phyloP scores from a whole-genome alignment of 1,284 basidiomycete species.

The Apiotrichum montevideense region DNA sequence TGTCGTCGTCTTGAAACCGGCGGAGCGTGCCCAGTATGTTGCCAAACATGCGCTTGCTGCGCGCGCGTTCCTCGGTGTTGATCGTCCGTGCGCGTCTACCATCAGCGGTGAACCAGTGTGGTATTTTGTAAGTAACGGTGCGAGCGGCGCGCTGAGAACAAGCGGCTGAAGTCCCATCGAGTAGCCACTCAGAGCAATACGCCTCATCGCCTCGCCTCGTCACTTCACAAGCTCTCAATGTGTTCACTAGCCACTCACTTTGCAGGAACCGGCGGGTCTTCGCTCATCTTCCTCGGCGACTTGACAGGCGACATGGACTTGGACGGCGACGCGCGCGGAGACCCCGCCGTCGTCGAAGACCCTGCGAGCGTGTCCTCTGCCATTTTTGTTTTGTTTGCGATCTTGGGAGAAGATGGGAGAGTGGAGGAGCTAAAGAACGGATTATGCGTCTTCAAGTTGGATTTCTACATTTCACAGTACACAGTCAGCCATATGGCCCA shows the following conservation, averaged over 20 bases:
- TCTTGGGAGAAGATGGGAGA: no score
- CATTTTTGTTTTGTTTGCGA: not conserved
- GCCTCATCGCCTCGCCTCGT: no score
- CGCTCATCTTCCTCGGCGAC: not conserved
- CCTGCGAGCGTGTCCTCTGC: not conserved
- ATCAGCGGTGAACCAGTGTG: not conserved
- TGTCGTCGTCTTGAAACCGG: slow-evolving; percentile 46
- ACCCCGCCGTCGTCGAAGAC: not conserved
- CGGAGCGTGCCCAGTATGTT: slow-evolving; percentile 45
- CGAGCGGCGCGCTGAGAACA: no score
- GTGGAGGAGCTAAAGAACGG: no score
- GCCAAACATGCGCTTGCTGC: slow-evolving; percentile 42
- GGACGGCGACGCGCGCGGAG: not conserved
- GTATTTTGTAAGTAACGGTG: no score
- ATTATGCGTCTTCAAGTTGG: no score
- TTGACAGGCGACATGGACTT: not conserved
- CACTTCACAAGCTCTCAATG: no score
- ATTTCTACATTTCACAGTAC: no score
- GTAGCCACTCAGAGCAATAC: no score
- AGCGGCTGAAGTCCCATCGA: no score
- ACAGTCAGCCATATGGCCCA: no score
- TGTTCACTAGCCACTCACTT: not conserved
- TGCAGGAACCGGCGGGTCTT: not conserved
- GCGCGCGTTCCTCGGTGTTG: slow-evolving; percentile 36
- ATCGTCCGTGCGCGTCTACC: slow-evolving; percentile 35